These are phyloP conservation scores for Taphrina wiesneri DNA, from an alignment of 1,139 yeast genomes.

Conservation along the genomic window DNA sequence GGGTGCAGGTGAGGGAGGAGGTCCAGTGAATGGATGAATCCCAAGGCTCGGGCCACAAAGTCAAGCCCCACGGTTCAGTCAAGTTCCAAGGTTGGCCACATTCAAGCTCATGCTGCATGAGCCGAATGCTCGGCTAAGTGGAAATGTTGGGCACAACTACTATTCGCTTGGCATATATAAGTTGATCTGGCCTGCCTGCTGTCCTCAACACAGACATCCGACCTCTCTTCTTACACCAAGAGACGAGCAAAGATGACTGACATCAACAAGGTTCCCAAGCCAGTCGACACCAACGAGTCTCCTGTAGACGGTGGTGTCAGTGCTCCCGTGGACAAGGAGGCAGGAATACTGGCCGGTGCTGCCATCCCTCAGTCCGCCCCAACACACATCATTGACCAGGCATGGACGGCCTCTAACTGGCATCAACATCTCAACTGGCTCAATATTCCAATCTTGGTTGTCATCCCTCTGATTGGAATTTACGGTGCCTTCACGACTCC, in stretches of 20 bases:
- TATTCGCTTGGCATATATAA: neutral
- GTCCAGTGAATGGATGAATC: neutral
- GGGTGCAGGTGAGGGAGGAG: neutral
- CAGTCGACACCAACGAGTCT: slow-evolving; percentile 22
- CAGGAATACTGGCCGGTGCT: slow-evolving; percentile 27
- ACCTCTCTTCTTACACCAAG: neutral
- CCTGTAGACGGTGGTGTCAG: slow-evolving; percentile 33
- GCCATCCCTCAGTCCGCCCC: slow-evolving; percentile 25
- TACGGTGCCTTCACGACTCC: slow-evolving; percentile 57
- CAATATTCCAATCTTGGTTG: slow-evolving; percentile 72
- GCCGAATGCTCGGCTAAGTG: slow-evolving; percentile 16
- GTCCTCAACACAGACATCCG: neutral
- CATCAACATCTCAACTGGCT: slow-evolving; percentile 89
- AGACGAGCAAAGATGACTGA: slow-evolving; percentile 19
- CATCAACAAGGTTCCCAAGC: slow-evolving; percentile 33
- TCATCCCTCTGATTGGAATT: slow-evolving; percentile 69
- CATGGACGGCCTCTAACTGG: slow-evolving; percentile 86
- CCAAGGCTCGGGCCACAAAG: slow-evolving; percentile 1
- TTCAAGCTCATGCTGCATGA: neutral
- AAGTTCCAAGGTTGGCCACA: neutral
- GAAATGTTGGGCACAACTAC: slow-evolving; percentile 10
- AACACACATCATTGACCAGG: slow-evolving; percentile 76
- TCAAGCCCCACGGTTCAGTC: neutral
- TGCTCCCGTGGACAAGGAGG: slow-evolving; percentile 27
- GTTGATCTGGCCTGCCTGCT: neutral